Conservation (phyloP, 1,139 yeast genomes). For the Groenewaldozyma auringiensis region DNA sequence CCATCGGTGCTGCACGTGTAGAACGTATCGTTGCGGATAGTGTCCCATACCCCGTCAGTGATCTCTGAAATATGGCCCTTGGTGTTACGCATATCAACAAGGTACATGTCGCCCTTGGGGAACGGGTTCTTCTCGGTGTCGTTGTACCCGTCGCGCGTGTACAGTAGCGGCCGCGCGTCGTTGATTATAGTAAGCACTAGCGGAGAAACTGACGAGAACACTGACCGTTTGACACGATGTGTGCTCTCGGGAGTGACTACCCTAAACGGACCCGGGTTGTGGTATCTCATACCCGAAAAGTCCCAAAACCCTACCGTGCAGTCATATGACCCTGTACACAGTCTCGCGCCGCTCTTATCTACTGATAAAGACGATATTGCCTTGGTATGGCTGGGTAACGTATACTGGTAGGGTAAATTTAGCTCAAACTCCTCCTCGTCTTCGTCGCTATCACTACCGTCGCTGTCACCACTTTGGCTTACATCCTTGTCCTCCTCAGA, state of each 20-base stretch:
- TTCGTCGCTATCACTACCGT: constrained; percentile 10
- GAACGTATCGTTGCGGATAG: constrained; percentile 20
- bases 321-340: constrained; percentile 29
- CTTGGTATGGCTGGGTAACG: constrained; percentile 23
- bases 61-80: constrained; percentile 33
- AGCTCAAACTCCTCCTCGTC: constrained; percentile 24
- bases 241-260: constrained; percentile 28
- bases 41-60: constrained; percentile 31
- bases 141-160: constrained; percentile 22
- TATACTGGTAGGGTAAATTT: constrained; percentile 31
- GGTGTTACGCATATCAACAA: constrained; percentile 33
- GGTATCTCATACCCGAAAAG: constrained; percentile 30
- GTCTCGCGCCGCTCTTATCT: constrained; percentile 29
- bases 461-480: not conserved
- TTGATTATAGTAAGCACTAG: constrained; percentile 28
- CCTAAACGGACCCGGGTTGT: constrained; percentile 23
- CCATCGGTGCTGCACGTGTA: constrained; percentile 30
- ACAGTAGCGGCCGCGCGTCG: constrained; percentile 23
- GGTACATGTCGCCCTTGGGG: constrained; percentile 32
- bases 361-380: constrained; percentile 25
- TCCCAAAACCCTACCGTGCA: constrained; percentile 30
- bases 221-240: constrained; percentile 23
- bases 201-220: constrained; percentile 17
- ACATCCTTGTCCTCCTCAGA: constrained; percentile 3
- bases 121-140: constrained; percentile 23